phyloP scores from a whole-genome alignment of 805 yeast genomes.

The Starmerella geochares region DNA sequence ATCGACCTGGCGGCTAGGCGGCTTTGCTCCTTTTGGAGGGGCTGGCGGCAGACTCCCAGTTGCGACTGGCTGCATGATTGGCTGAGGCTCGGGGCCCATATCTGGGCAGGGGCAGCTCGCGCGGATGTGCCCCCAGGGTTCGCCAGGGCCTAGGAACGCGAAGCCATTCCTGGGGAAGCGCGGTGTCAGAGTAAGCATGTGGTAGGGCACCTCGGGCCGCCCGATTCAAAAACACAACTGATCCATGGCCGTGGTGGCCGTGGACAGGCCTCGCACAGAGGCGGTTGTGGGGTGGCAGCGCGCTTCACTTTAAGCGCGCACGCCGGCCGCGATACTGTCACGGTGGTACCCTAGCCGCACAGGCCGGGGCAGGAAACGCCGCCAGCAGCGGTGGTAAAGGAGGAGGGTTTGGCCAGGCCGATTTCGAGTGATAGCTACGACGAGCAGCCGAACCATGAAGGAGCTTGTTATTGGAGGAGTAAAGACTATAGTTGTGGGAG shows the following conservation, averaged over 20 bases:
- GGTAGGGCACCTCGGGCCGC: no score
- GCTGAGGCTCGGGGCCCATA: not conserved
- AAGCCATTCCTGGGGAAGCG: not conserved
- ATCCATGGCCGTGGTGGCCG: no score
- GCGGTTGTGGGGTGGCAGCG: not conserved
- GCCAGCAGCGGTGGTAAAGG: not conserved
- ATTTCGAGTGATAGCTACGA: not conserved
- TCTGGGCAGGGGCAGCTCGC: not conserved
- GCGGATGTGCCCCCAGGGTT: no score
- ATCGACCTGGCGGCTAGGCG: not conserved
- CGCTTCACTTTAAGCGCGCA: not conserved
- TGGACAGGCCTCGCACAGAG: no score
- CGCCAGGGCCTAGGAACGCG: not conserved
- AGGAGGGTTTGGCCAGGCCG: not conserved
- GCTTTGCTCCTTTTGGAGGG: conserved; percentile 3
- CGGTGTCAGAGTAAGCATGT: no score
- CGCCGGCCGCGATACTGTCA: not conserved
- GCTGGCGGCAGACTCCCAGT: conserved; percentile 2
- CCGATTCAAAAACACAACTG: no score
- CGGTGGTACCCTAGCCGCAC: not conserved
- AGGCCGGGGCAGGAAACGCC: not conserved
- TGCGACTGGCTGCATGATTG: conserved; percentile 2
- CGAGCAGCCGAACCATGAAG: conserved; percentile 6
- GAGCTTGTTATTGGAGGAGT: conserved; percentile 38
- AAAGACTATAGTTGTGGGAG: conserved; percentile 37